Evolutionary conservation across 176 grass and related monocot genomes (phyloP).

Genomic region (Aegilops sharonensis): DNA sequence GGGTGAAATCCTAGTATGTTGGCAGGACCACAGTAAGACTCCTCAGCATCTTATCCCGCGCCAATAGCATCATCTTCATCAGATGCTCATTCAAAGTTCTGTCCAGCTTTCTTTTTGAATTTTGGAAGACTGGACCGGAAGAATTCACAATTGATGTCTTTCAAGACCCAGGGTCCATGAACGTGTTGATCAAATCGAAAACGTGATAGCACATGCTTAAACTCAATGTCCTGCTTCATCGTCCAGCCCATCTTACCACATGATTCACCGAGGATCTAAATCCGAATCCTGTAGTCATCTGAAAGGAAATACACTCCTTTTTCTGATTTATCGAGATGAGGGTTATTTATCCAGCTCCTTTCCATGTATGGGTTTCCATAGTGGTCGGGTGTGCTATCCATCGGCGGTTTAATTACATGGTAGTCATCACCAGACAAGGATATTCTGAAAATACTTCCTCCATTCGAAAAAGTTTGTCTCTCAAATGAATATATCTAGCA

Average conservation of each 20-base stretch:
- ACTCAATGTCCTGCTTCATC: not conserved
- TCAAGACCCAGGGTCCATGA: not conserved
- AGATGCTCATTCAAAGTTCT: not conserved
- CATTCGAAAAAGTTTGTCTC: too few species aligned
- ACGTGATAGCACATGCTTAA: not conserved
- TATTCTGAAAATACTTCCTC: too few species aligned
- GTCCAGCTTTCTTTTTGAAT: not conserved
- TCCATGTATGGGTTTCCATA: too few species aligned
- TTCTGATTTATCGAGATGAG: not conserved
- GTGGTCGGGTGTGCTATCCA: too few species aligned
- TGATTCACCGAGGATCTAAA: not conserved
- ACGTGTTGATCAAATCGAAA: not conserved
- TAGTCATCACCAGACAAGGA: too few species aligned
- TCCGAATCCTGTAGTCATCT: not conserved
- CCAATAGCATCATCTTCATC: not conserved
- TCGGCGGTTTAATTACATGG: too few species aligned
- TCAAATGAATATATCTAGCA: too few species aligned
- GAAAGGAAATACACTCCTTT: not conserved
- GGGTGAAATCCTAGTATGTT: not conserved
- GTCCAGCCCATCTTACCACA: not conserved
- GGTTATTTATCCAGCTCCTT: too few species aligned
- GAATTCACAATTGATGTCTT: not conserved
- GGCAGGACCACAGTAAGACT: not conserved
- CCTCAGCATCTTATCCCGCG: not conserved
- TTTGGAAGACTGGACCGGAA: not conserved